These are phyloP conservation scores for Myxozyma kluyveri DNA, from an alignment of 805 yeast genomes.

Conservation along the genomic window DNA sequence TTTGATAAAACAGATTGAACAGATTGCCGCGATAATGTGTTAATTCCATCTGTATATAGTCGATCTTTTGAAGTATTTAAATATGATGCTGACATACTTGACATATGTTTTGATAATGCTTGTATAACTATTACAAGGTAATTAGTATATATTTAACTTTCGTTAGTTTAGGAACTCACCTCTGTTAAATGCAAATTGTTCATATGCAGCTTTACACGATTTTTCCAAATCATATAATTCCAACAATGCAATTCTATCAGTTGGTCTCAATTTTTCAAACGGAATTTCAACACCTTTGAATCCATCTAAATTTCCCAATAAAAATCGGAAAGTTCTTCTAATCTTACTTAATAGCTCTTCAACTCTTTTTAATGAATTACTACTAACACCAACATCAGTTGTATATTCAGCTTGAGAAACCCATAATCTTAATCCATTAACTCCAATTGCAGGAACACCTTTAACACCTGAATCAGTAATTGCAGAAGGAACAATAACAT, in stretches of 20 bases:
- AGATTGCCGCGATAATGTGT: constrained; percentile 52
- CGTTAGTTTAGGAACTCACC: constrained; percentile 1
- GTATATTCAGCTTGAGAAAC: constrained; percentile 86
- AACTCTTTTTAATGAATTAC: constrained; percentile 68
- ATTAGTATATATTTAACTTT: background rate
- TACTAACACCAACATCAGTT: constrained; percentile 72
- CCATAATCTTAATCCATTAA: constrained; percentile 89
- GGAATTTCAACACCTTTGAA: constrained; percentile 39
- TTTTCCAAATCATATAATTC: constrained; percentile 50
- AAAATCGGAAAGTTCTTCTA: constrained; percentile 72
- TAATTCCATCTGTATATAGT: constrained; percentile 63
- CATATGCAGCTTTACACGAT: constrained; percentile 47
- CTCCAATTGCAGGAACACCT: constrained; percentile 65
- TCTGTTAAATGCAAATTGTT: constrained; percentile 61
- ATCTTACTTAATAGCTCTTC: constrained; percentile 78
- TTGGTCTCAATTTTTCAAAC: constrained; percentile 29
- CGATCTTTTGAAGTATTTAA: constrained; percentile 85
- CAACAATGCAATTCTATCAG: constrained; percentile 62
- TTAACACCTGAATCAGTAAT: constrained; percentile 59
- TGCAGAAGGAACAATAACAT: constrained; percentile 66
- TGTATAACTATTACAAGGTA: constrained; percentile 48
- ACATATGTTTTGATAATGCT: constrained; percentile 64
- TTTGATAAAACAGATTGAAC: constrained; percentile 62
- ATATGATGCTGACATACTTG: constrained; percentile 74
- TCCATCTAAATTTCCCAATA: constrained; percentile 72